A percentile compares a stretch with the other conserved stretches of the same genome.
These are phyloP conservation scores for Plasmodium vinckei DNA, from an alignment of 169 alveolate genomes.

Conservation along the genomic window DNA sequence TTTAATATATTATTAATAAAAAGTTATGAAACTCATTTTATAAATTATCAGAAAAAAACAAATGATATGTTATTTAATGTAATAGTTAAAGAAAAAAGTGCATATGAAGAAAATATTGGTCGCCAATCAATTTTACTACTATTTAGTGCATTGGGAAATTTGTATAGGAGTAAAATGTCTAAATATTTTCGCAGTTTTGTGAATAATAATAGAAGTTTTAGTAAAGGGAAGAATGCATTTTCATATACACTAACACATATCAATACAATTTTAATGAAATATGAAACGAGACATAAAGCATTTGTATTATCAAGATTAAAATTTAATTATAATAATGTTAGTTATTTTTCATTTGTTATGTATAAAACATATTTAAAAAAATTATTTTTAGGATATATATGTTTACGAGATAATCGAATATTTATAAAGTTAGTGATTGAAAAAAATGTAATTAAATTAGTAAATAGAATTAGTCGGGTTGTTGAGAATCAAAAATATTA, in stretches of 20 bases:
- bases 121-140: slow-evolving; percentile 13
- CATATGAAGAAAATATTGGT: slow-evolving; percentile 30
- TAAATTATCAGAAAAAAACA: slow-evolving; percentile 47
- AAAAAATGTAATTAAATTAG: slow-evolving; percentile 20
- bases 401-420: slow-evolving; percentile 25
- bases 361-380: slow-evolving; percentile 32
- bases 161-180: slow-evolving; percentile 34
- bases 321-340: slow-evolving; percentile 39
- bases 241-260: slow-evolving; percentile 38
- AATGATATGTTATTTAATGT: slow-evolving; percentile 41
- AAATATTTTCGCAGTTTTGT: slow-evolving; percentile 27
- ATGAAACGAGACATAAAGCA: slow-evolving; percentile 23
- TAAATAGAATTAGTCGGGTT: slow-evolving; percentile 7
- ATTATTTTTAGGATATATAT: slow-evolving; percentile 40
- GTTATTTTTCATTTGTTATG: slow-evolving; percentile 48
- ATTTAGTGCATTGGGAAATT: slow-evolving; percentile 7
- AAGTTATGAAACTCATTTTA: slow-evolving; percentile 41
- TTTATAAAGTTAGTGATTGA: slow-evolving; percentile 18
- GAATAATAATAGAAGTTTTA: slow-evolving; percentile 18
- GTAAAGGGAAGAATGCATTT: slow-evolving; percentile 41
- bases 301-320: slow-evolving; percentile 16
- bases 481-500: slow-evolving; percentile 36
- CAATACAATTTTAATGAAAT: slow-evolving; percentile 25
- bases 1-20: slow-evolving; percentile 27
- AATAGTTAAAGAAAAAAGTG: slow-evolving; percentile 44